phyloP scores from a whole-genome alignment of 2,329 filamentous ascomycete species.

The Monilinia polystroma region DNA sequence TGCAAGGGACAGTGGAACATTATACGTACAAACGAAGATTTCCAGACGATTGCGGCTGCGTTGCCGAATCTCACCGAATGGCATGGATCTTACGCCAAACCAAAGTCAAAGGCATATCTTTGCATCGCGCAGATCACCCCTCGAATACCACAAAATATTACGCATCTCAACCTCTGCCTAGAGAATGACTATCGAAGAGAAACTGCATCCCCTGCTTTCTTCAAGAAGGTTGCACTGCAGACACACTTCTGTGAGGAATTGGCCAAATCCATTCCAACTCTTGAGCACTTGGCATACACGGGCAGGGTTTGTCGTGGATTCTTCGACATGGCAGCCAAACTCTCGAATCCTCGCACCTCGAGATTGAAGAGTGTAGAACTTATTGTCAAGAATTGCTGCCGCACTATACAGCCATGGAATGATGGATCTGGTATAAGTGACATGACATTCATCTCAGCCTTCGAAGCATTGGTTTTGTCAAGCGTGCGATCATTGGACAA shows the following conservation, averaged over 20 bases:
- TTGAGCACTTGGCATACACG: slow-evolving; percentile 71
- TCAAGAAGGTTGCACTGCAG: slow-evolving; percentile 55
- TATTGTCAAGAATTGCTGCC: slow-evolving; percentile 73
- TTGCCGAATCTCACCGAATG: slow-evolving; percentile 62
- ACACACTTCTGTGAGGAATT: slow-evolving; percentile 66
- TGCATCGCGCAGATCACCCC: slow-evolving; percentile 65
- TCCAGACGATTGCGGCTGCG: slow-evolving; percentile 58
- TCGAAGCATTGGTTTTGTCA: slow-evolving; percentile 65
- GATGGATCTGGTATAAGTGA: slow-evolving; percentile 71
- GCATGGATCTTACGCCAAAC: slow-evolving; percentile 60
- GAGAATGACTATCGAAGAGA: slow-evolving; percentile 72
- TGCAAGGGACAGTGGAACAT: slow-evolving; percentile 78
- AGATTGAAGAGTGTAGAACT: slow-evolving; percentile 65
- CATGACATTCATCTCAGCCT: slow-evolving; percentile 68
- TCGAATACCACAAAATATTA: slow-evolving; percentile 56
- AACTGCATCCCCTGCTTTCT: slow-evolving; percentile 58
- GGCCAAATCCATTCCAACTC: slow-evolving; percentile 56
- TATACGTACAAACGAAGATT: slow-evolving; percentile 63
- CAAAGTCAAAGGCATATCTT: slow-evolving; percentile 71
- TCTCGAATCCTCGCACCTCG: slow-evolving; percentile 48
- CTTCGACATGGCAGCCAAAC: slow-evolving; percentile 58
- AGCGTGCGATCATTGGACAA: slow-evolving; percentile 60
- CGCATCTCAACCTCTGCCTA: slow-evolving; percentile 64
- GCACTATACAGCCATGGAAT: slow-evolving; percentile 49
- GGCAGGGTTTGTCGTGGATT: slow-evolving; percentile 69